Conservation (phyloP, 495 filamentous ascomycete genomes). For the Aspergillus campestris region DNA sequence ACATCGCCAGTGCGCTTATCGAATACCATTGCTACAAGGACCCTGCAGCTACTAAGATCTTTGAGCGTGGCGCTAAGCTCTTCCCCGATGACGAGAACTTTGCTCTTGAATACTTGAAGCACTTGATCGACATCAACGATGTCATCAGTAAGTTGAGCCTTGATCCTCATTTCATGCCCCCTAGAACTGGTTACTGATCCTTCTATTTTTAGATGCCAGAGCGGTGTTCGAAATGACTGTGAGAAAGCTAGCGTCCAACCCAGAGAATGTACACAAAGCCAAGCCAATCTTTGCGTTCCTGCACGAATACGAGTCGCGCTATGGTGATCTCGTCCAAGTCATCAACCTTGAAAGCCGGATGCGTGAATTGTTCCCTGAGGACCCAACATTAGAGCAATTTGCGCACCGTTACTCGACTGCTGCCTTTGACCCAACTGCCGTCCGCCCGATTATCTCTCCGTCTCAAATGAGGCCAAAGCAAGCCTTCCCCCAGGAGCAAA, state of each 20-base stretch:
- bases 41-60: conserved; percentile 81
- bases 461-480: conserved; percentile 63
- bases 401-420: conserved; percentile 61
- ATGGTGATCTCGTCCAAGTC: conserved; percentile 82
- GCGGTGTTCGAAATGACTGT: conserved; percentile 92
- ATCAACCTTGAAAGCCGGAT: conserved; percentile 86
- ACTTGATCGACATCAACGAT: conserved; percentile 83
- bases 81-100: conserved; percentile 90
- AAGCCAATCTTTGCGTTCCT: conserved; percentile 84
- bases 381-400: conserved; percentile 68
- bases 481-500: conserved; percentile 16
- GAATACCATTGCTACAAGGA: conserved; percentile 96
- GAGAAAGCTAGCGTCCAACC: conserved; percentile 62
- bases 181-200: conserved; percentile 11
- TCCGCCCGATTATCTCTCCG: conserved; percentile 76
- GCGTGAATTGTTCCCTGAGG: conserved; percentile 83
- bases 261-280: conserved; percentile 61
- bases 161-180: neutral
- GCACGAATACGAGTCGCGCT: conserved; percentile 89
- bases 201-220: conserved; percentile 62
- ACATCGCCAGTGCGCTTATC: conserved; percentile 82
- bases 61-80: conserved; percentile 83
- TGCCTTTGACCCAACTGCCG: conserved; percentile 65
- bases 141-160: conserved; percentile 66
- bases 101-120: conserved; percentile 88